Percentiles rank a stretch among this genome's conserved stretches.
Evolutionary conservation across 768 basidiomycete species (phyloP).

Genomic region (Podaxis sp.): DNA sequence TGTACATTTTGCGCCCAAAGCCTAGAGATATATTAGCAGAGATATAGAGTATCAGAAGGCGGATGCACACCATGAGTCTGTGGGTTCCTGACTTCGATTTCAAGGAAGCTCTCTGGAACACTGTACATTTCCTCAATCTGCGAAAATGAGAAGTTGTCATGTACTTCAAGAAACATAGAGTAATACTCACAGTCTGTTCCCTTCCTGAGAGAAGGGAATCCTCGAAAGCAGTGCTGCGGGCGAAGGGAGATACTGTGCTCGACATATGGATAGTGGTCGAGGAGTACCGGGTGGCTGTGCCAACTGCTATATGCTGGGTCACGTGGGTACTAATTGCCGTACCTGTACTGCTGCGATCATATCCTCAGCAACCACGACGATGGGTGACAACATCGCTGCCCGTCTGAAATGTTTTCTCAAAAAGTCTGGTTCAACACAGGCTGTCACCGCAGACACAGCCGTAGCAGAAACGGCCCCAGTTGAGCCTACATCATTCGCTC

Average conservation of each 20-base stretch:
- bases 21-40: slow-evolving; percentile 42
- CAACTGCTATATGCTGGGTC: neutral
- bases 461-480: neutral
- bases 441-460: neutral
- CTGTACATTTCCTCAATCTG: slow-evolving; percentile 99
- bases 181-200: slow-evolving; percentile 55
- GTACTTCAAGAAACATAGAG: neutral
- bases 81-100: slow-evolving; percentile 96
- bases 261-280: slow-evolving; percentile 25
- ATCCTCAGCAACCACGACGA: neutral
- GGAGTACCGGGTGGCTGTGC: neutral
- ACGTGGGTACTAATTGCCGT: neutral
- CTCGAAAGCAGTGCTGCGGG: slow-evolving; percentile 57
- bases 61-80: slow-evolving; percentile 84
- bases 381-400: neutral
- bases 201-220: slow-evolving; percentile 48
- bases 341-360: neutral
- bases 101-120: slow-evolving; percentile 93
- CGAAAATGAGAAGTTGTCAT: slow-evolving; percentile 9
- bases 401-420: slow-evolving; percentile 10
- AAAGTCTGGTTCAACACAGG: neutral
- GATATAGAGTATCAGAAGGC: neutral
- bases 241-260: slow-evolving; percentile 59
- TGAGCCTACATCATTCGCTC: slow-evolving; percentile 7
- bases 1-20: slow-evolving; percentile 98